Conservation (phyloP, 2,329 filamentous ascomycete genomes). For the Aspergillus sergii region DNA sequence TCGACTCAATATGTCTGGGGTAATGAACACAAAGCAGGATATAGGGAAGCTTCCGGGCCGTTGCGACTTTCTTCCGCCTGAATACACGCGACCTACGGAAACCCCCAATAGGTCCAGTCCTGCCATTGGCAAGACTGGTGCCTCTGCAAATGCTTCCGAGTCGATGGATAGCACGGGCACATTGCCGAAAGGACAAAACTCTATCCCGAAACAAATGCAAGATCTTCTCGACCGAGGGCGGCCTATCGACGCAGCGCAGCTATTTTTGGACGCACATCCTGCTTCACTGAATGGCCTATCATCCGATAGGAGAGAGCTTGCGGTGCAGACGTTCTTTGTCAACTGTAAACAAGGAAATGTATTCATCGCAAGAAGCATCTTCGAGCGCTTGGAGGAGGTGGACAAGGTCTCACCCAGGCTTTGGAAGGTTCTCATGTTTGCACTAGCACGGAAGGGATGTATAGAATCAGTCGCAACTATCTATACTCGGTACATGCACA, state of each 20-base stretch:
- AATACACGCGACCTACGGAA: slow-evolving; percentile 7
- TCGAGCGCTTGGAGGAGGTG: slow-evolving; percentile 36
- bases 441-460: slow-evolving; percentile 37
- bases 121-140: neutral
- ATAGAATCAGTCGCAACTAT: slow-evolving; percentile 41
- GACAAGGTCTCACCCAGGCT: slow-evolving; percentile 34
- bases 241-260: slow-evolving; percentile 40
- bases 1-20: neutral
- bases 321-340: slow-evolving; percentile 33
- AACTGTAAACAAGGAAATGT: slow-evolving; percentile 43
- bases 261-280: slow-evolving; percentile 35
- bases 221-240: slow-evolving; percentile 29
- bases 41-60: neutral
- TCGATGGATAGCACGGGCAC: neutral
- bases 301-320: slow-evolving; percentile 32
- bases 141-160: neutral
- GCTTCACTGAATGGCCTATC: slow-evolving; percentile 25
- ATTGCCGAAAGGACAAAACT: slow-evolving; percentile 1
- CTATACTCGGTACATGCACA: slow-evolving; percentile 31
- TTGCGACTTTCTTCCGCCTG: slow-evolving; percentile 8
- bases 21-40: neutral
- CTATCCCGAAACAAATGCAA: slow-evolving; percentile 26
- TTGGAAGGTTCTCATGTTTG: slow-evolving; percentile 42
- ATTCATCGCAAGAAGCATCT: slow-evolving; percentile 41
- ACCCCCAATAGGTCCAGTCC: neutral